A percentile compares a stretch with the other conserved stretches of the same genome.
Evolutionary conservation across 805 yeast genomes (phyloP).

Genomic region (Myxozyma vanderwaltii): DNA sequence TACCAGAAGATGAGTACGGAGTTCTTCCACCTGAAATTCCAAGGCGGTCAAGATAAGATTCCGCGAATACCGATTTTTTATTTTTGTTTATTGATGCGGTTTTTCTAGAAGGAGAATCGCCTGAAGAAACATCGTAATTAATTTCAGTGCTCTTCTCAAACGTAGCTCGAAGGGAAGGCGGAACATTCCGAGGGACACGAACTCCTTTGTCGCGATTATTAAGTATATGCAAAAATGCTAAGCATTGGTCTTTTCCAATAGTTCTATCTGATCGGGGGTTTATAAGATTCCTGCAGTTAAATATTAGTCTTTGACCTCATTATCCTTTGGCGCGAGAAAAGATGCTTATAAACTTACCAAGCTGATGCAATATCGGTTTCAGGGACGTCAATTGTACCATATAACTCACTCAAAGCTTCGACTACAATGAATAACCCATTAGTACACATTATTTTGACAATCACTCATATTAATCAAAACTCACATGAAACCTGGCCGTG

Average conservation of each 20-base stretch:
- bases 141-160: conserved; percentile 74
- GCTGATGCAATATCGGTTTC: conserved; percentile 82
- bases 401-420: conserved; percentile 68
- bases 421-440: conserved; percentile 36
- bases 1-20: conserved; percentile 50
- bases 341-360: conserved; percentile 54
- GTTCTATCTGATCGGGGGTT: conserved; percentile 86
- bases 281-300: conserved; percentile 61
- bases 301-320: background rate
- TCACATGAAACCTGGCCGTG: conserved; percentile 72
- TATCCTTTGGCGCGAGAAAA: too few species aligned
- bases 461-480: background rate
- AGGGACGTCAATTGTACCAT: conserved; percentile 75
- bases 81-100: conserved; percentile 12
- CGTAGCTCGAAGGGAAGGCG: conserved; percentile 86
- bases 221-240: conserved; percentile 85
- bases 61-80: conserved; percentile 38
- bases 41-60: conserved; percentile 37
- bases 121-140: conserved; percentile 32
- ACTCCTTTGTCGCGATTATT: conserved; percentile 86
- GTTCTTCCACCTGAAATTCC: conserved; percentile 42
- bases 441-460: background rate
- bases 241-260: conserved; percentile 89
- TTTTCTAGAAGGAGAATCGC: conserved; percentile 1
- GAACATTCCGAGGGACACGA: conserved; percentile 91